These are phyloP conservation scores for Lachancea sp. DNA, from an alignment of 805 yeast species.

Conservation along the genomic window DNA sequence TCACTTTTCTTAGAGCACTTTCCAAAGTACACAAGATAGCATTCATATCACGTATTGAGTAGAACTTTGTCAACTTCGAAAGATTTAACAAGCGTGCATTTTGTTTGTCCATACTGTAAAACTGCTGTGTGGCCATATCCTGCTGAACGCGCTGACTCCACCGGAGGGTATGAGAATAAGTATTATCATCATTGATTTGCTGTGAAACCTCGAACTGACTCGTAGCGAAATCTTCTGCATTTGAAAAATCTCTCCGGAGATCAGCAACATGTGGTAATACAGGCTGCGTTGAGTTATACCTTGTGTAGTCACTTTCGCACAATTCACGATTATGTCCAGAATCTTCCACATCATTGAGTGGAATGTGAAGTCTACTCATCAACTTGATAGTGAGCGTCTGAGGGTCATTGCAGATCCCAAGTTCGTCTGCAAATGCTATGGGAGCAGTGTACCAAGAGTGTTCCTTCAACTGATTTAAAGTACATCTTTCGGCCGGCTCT, in stretches of 20 bases:
- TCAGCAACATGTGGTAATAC: conserved; percentile 35
- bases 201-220: conserved; percentile 23
- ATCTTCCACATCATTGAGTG: conserved; percentile 45
- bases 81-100: conserved; percentile 19
- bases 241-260: conserved; percentile 24
- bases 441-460: conserved; percentile 52
- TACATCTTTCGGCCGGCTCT: conserved; percentile 40
- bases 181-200: conserved; percentile 2
- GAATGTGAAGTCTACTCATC: conserved; percentile 46
- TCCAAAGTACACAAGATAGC: conserved; percentile 28
- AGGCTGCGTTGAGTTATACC: conserved; percentile 43
- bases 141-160: conserved; percentile 23
- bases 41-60: conserved; percentile 24
- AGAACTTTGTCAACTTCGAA: conserved; percentile 27
- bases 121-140: conserved; percentile 28
- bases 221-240: conserved; percentile 11
- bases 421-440: conserved; percentile 38
- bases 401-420: conserved; percentile 52
- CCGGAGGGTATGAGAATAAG: conserved; percentile 17
- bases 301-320: conserved; percentile 1
- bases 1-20: conserved; percentile 22
- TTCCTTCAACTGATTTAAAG: conserved; percentile 36
- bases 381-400: conserved; percentile 43
- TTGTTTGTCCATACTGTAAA: conserved; percentile 8
- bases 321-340: conserved; percentile 22